Evolutionary conservation across 176 grass and related monocot genomes (phyloP).

Genomic region (Zoysia japonica): DNA sequence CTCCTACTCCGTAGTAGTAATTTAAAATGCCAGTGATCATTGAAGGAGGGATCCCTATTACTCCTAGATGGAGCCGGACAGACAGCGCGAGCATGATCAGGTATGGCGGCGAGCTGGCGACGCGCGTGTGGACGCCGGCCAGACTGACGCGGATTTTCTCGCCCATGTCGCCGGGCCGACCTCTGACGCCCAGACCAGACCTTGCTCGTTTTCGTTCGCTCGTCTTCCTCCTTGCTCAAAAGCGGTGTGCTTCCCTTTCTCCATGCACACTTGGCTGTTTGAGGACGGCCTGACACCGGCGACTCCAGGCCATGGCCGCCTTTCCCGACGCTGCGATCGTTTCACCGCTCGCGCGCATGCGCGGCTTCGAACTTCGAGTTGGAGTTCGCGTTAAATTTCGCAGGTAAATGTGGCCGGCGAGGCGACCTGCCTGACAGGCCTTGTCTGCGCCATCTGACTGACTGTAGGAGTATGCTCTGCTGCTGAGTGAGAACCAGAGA

Average conservation of each 20-base stretch:
- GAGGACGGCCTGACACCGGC: too few species aligned
- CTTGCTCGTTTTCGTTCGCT: conserved; percentile 23
- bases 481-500: too few species aligned
- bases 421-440: too few species aligned
- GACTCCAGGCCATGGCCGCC: background rate
- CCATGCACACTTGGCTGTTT: too few species aligned
- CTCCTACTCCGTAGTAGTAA: too few species aligned
- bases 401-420: too few species aligned
- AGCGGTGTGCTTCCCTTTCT: conserved; percentile 7
- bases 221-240: background rate
- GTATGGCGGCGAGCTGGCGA: background rate
- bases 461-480: too few species aligned
- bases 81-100: background rate
- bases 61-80: background rate
- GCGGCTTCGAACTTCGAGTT: too few species aligned
- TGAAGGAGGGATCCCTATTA: background rate
- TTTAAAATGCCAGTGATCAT: background rate
- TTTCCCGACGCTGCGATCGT: background rate
- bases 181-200: background rate
- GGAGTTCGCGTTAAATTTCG: too few species aligned
- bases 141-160: conserved; percentile 8
- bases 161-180: conserved; percentile 13
- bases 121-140: background rate
- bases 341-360: too few species aligned
- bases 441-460: too few species aligned